Base-by-base conservation (phyloP, 306 rosid genomes). In the Cicer cuneatum region DNA sequence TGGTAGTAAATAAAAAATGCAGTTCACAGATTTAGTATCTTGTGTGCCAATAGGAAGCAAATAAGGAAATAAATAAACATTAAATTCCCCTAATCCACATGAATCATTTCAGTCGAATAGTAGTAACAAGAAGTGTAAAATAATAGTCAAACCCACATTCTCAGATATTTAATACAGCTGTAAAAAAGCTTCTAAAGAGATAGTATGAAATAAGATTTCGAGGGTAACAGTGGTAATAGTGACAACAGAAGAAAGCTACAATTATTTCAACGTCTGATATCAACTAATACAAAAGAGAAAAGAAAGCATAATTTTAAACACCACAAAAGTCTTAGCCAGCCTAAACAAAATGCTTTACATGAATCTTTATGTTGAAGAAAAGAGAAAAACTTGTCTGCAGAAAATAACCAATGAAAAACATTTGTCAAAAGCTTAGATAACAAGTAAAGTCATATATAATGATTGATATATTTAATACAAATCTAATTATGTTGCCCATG, bases 351-450 rank as follows among this genome's bases (percentile, higher is more conserved):
- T 56, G 45, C 15, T 61, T 51, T 5, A 7, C 15, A 13, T 9
- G 60, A 13, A 62, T 38, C 42, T 13, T 64, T 51, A 72, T 12
- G 58, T 13, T 39, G 57, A 33, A 59, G 61, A 49, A 75, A 54
- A 10, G 18, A 63, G 33, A 76, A 39, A 63, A 60, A 7, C 2
- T 10, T 24, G 18, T 48, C 37, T 6, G 75, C 53, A 82, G 47
- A 29, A 59, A 65, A 56, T 53, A 71, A 54, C 18, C 21, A n/a
- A 47, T 46, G 2, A 53, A 72, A 58, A 66, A 66, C 49, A 62
- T 11, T 66, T 66, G 63, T 35, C 77, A 51, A 73, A 59, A 60
- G n/a, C 73, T 73, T 16, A 19, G 11, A 59, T 67, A 67, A 46
- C 58, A 67, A 67, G 43, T 14, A 60, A 66, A 67, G 42, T 52